Conservation (phyloP, 2,329 filamentous ascomycete species). For the Colletotrichum cuscutae region DNA sequence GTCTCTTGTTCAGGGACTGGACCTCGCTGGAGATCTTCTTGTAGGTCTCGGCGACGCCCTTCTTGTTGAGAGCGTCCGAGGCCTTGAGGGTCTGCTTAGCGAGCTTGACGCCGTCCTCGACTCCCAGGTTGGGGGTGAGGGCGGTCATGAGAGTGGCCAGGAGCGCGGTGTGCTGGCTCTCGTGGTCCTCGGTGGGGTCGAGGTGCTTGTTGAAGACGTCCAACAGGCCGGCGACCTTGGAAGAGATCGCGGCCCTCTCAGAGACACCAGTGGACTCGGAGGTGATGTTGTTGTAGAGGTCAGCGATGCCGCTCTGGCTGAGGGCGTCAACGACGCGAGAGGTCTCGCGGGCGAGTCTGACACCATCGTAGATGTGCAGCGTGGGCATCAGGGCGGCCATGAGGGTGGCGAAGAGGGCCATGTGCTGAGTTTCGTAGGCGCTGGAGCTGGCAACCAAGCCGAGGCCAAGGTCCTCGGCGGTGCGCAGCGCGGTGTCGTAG, state of each 20-base stretch:
- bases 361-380: slow-evolving; percentile 88
- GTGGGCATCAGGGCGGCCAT: slow-evolving; percentile 83
- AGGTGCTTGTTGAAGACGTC: slow-evolving; percentile 88
- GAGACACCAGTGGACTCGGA: slow-evolving; percentile 70
- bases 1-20: slow-evolving; percentile 73
- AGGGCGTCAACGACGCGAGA: slow-evolving; percentile 85
- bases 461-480: slow-evolving; percentile 90
- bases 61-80: slow-evolving; percentile 80
- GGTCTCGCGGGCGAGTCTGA: slow-evolving; percentile 84
- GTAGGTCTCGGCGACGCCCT: slow-evolving; percentile 76
- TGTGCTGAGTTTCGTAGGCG: slow-evolving; percentile 93
- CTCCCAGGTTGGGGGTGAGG: slow-evolving; percentile 82
- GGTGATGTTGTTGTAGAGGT: slow-evolving; percentile 74
- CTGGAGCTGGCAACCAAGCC: slow-evolving; percentile 87
- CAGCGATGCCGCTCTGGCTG: slow-evolving; percentile 75
- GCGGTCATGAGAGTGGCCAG: slow-evolving; percentile 84
- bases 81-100: slow-evolving; percentile 85
- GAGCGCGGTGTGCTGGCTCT: slow-evolving; percentile 93
- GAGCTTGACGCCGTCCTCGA: slow-evolving; percentile 87
- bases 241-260: slow-evolving; percentile 77
- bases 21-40: slow-evolving; percentile 71
- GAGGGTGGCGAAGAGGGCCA: slow-evolving; percentile 88
- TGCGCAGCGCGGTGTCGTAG: slow-evolving; percentile 81
- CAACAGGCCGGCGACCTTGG: slow-evolving; percentile 76
- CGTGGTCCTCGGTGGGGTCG: slow-evolving; percentile 89